phyloP scores from a whole-genome alignment of 2,329 filamentous ascomycete species.

The Claviceps quebecensis region DNA sequence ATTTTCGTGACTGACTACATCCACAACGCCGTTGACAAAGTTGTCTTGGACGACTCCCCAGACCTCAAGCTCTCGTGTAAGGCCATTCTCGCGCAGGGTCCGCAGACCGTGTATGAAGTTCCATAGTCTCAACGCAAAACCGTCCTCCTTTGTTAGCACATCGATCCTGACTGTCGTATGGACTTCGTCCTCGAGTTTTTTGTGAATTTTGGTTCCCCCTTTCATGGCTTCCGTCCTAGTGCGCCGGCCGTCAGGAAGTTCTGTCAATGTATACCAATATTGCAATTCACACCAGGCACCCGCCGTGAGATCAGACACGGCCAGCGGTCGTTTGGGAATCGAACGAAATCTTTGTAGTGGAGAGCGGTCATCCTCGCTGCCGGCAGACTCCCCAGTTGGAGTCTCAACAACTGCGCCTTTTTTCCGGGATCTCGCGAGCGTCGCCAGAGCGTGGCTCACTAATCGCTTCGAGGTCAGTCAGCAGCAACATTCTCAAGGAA shows the following conservation, averaged over 20 bases:
- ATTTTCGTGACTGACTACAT: conserved; percentile 65
- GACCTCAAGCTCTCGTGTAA: conserved; percentile 65
- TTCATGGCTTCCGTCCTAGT: conserved; percentile 72
- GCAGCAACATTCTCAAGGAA: conserved; percentile 4
- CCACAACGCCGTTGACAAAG: conserved; percentile 79
- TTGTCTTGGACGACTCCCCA: conserved; percentile 77
- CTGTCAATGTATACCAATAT: conserved; percentile 75
- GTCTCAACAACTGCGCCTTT: conserved; percentile 3
- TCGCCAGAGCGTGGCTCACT: conserved; percentile 37
- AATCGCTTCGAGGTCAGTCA: conserved; percentile 56
- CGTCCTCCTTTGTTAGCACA: conserved; percentile 63
- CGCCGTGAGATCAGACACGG: conserved; percentile 75
- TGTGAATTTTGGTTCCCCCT: conserved; percentile 65
- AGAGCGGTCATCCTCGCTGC: conserved; percentile 22
- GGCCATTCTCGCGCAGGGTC: conserved; percentile 53
- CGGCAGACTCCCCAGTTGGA: neutral
- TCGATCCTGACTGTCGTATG: conserved; percentile 63
- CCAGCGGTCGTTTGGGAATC: conserved; percentile 63
- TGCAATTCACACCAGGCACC: conserved; percentile 95
- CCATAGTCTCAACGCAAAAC: conserved; percentile 72
- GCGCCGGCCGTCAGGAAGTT: conserved; percentile 56
- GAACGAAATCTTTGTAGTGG: conserved; percentile 70
- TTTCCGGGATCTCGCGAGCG: conserved; percentile 9
- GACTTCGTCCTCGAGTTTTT: conserved; percentile 72
- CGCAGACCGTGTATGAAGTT: conserved; percentile 79